phyloP scores from a whole-genome alignment of 2,329 filamentous ascomycete species.

The Capronia coronata region DNA sequence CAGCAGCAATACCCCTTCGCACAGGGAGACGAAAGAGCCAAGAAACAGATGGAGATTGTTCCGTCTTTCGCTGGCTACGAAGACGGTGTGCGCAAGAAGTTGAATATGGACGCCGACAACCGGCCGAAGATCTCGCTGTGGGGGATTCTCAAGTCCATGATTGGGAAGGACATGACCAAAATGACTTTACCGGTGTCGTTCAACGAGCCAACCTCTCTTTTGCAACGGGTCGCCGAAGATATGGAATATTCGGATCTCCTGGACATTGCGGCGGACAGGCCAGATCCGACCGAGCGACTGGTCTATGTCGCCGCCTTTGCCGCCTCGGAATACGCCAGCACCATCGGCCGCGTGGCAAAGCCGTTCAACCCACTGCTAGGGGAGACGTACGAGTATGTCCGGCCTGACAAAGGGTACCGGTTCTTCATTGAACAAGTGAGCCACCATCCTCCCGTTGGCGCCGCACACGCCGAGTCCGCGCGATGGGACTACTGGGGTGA shows the following conservation, averaged over 20 bases:
- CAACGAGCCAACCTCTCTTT: conserved; percentile 92
- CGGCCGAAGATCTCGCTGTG: conserved; percentile 91
- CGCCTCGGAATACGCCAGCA: conserved; percentile 92
- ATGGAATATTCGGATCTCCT: conserved; percentile 96
- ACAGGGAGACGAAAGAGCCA: conserved; percentile 40
- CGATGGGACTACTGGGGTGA: conserved; percentile 98
- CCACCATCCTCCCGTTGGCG: conserved; percentile 91
- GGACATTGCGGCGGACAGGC: conserved; percentile 75
- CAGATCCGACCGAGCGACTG: conserved; percentile 83
- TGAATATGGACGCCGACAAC: conserved; percentile 88
- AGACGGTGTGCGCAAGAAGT: conserved; percentile 67
- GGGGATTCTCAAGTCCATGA: conserved; percentile 98
- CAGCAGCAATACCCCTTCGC: conserved; percentile 43
- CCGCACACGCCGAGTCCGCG: conserved; percentile 83
- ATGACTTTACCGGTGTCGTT: conserved; percentile 98
- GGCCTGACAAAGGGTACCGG: conserved; percentile 93
- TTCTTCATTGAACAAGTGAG: conserved; percentile 99
- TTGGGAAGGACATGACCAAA: conserved; percentile 99
- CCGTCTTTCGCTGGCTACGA: conserved; percentile 85
- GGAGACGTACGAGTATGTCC: conserved; percentile 93
- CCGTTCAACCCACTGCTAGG: conserved; percentile 95
- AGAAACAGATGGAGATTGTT: conserved; percentile 59
- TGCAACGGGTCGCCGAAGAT: conserved; percentile 92
- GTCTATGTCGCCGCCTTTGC: conserved; percentile 95
- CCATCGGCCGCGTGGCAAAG: conserved; percentile 92